Percentiles rank a stretch among this genome's conserved stretches.
Evolutionary conservation across 805 yeast genomes (phyloP).

Genomic region (Starmera pachycereana): DNA sequence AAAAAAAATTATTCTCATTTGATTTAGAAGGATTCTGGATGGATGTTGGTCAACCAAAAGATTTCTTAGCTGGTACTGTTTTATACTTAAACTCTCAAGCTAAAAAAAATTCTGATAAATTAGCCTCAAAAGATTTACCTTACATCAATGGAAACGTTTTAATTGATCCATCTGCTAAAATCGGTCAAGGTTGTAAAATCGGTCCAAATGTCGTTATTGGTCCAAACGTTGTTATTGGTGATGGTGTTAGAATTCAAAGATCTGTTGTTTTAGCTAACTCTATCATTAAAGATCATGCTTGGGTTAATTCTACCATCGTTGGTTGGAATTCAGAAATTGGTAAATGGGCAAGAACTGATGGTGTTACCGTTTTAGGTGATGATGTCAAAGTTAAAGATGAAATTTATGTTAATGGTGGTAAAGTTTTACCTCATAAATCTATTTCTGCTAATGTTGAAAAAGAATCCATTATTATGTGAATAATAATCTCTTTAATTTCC

Average conservation of each 20-base stretch:
- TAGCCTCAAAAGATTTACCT: conserved; percentile 50
- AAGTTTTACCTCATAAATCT: conserved; percentile 96
- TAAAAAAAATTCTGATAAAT: conserved; percentile 63
- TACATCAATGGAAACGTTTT: conserved; percentile 84
- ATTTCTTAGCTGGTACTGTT: conserved; percentile 92
- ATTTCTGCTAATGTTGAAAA: conserved; percentile 93
- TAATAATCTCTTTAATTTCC: background rate
- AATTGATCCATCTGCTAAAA: conserved; percentile 91
- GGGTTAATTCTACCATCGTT: conserved; percentile 94
- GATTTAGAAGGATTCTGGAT: conserved; percentile 99
- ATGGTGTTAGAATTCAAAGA: conserved; percentile 97
- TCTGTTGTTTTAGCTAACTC: conserved; percentile 90
- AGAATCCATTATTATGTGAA: conserved; percentile 95
- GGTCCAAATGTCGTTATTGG: conserved; percentile 99
- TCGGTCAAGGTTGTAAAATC: conserved; percentile 85
- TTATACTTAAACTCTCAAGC: conserved; percentile 80
- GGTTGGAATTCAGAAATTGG: conserved; percentile 99
- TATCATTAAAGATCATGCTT: conserved; percentile 90
- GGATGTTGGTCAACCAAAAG: conserved; percentile 99
- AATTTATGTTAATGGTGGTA: conserved; percentile 98
- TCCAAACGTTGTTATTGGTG: conserved; percentile 91
- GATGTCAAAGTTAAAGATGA: conserved; percentile 98
- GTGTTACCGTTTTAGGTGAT: conserved; percentile 96
- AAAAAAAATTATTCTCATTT: conserved; percentile 82
- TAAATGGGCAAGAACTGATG: conserved; percentile 98